A percentile compares a stretch with the other conserved stretches of the same genome.
phyloP scores from a whole-genome alignment of 2,329 filamentous ascomycete species.

The Nothopassalora personata region DNA sequence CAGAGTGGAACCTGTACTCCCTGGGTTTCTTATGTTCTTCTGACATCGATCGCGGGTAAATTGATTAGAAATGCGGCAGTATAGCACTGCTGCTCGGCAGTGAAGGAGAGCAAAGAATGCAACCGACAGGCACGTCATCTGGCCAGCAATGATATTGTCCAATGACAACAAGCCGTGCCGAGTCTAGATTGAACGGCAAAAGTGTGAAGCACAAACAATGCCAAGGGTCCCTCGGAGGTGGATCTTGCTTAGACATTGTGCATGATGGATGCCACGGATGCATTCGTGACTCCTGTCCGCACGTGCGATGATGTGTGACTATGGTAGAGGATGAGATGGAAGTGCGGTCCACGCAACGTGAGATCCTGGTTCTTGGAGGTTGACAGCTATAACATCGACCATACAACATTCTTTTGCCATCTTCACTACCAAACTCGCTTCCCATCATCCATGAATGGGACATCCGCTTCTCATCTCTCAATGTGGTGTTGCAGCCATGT shows the following conservation, averaged over 20 bases:
- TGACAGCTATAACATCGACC: too few species aligned
- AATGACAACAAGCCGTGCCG: not conserved
- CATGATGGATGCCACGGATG: not conserved
- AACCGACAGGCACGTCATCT: not conserved
- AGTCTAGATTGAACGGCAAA: not conserved
- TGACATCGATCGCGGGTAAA: too few species aligned
- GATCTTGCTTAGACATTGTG: not conserved
- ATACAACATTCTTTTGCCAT: too few species aligned
- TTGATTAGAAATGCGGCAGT: conserved; percentile 3
- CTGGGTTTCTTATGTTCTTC: not conserved
- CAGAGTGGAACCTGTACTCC: not conserved
- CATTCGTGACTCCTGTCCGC: not conserved
- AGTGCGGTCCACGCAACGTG: too few species aligned
- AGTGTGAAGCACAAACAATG: too few species aligned
- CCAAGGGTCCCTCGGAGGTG: not conserved
- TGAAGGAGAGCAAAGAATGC: not conserved
- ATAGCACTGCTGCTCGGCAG: not conserved
- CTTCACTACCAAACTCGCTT: too few species aligned
- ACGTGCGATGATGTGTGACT: not conserved
- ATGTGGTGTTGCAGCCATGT: too few species aligned
- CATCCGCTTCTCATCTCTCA: too few species aligned
- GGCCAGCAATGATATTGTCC: not conserved
- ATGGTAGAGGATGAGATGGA: not conserved
- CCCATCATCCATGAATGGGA: too few species aligned
- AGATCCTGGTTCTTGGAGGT: too few species aligned